phyloP scores from a whole-genome alignment of 139 green algal genomes.

The Coelastrella sp. region DNA sequence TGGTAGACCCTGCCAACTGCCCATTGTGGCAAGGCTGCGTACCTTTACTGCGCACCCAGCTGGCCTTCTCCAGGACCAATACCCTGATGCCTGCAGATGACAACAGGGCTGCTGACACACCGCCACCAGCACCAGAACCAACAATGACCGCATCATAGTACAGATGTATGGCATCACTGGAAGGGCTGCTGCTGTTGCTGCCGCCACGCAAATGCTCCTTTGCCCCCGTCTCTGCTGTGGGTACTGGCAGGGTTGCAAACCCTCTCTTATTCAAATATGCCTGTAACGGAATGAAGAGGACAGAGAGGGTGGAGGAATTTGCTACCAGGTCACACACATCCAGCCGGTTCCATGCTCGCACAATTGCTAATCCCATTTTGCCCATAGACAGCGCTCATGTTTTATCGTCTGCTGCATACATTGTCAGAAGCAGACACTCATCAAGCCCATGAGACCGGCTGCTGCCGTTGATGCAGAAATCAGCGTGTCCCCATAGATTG shows the following conservation, averaged over 20 bases:
- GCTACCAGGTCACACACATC: neutral
- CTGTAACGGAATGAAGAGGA: neutral
- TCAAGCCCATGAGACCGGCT: too few species aligned
- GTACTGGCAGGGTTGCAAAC: neutral
- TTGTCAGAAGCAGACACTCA: too few species aligned
- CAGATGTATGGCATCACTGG: slow-evolving; percentile 43
- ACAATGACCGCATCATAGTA: slow-evolving; percentile 73
- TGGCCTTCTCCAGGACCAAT: slow-evolving; percentile 78
- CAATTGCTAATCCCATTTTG: too few species aligned
- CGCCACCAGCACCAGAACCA: slow-evolving; percentile 71
- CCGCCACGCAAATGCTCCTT: neutral
- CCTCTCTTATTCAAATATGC: slow-evolving; percentile 13
- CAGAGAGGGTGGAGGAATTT: too few species aligned
- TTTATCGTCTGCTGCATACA: too few species aligned
- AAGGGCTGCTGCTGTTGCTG: slow-evolving; percentile 11
- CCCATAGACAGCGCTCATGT: too few species aligned
- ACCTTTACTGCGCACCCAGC: slow-evolving; percentile 53
- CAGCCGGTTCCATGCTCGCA: neutral
- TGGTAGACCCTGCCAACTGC: too few species aligned
- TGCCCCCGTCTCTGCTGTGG: neutral
- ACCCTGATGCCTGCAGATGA: slow-evolving; percentile 59
- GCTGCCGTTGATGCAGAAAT: too few species aligned
- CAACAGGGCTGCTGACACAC: slow-evolving; percentile 62
- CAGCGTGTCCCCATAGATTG: too few species aligned
- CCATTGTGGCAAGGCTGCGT: neutral